A percentile compares a stretch with the other conserved stretches of the same genome.
Evolutionary conservation across 345 rosid genomes (phyloP).

Genomic region (Citrus glauca): DNA sequence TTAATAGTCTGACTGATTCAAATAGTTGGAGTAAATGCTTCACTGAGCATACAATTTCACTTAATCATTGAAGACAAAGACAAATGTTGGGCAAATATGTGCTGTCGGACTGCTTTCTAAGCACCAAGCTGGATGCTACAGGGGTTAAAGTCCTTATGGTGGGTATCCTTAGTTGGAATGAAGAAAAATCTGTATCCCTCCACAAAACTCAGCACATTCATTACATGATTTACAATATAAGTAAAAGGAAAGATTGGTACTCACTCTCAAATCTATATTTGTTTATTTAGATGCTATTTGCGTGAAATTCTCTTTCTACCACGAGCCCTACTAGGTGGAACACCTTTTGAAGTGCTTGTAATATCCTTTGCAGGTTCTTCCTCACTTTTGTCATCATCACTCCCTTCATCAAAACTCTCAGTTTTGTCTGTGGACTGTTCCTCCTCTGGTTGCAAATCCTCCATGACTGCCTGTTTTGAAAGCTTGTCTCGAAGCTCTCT

Average conservation of each 20-base stretch:
- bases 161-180: not conserved
- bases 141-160: not conserved
- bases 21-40: not conserved
- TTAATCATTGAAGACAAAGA: not conserved
- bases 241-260: not conserved
- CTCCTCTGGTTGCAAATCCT: conserved; percentile 40
- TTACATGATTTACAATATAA: not conserved
- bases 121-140: not conserved
- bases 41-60: not conserved
- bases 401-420: conserved; percentile 54
- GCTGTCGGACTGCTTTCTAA: not conserved
- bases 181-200: not conserved
- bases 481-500: conserved; percentile 72
- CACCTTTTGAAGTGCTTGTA: conserved; percentile 35
- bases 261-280: not conserved
- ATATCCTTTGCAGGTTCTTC: conserved; percentile 36
- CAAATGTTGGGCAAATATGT: no score
- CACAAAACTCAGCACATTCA: not conserved
- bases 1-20: not conserved
- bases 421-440: conserved; percentile 60
- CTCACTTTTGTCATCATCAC: conserved; percentile 35
- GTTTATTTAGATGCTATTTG: conserved; percentile 17
- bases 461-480: conserved; percentile 30
- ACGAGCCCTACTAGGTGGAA: conserved; percentile 24
- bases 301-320: conserved; percentile 40